These are phyloP conservation scores for Plantago major DNA, from an alignment of 257 asterid genomes.

Conservation along the genomic window DNA sequence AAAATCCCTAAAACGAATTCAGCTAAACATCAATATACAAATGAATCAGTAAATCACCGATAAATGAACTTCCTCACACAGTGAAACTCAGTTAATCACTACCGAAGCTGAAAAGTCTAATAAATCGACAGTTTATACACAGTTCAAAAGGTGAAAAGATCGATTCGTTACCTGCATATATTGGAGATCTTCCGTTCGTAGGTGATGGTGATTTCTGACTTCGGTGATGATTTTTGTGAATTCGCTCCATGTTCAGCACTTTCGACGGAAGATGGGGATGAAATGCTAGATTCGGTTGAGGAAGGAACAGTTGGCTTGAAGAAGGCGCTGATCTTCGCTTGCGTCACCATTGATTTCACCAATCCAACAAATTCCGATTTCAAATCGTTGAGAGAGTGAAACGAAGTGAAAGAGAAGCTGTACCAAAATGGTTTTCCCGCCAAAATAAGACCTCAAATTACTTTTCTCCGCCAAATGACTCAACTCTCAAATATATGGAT, in stretches of 20 bases:
- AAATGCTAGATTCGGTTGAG: slow-evolving; percentile 20
- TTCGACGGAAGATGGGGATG: slow-evolving; percentile 17
- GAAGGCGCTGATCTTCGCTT: slow-evolving; percentile 53
- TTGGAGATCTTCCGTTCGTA: slow-evolving; percentile 27
- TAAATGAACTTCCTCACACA: too few relatives aligned
- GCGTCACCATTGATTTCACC: slow-evolving; percentile 33
- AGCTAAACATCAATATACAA: too few relatives aligned
- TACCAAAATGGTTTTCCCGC: slow-evolving; percentile 21
- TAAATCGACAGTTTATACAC: background rate
- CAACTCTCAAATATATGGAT: too few relatives aligned
- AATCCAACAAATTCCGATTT: background rate
- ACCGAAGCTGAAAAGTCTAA: too few relatives aligned
- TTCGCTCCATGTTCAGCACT: slow-evolving; percentile 2
- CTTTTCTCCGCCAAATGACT: too few relatives aligned
- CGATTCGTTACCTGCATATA: slow-evolving; percentile 25
- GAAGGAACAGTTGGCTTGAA: slow-evolving; percentile 37
- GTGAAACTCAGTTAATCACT: too few relatives aligned
- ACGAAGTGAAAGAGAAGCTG: background rate
- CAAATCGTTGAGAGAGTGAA: background rate
- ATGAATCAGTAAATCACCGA: too few relatives aligned
- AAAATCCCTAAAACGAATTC: too few relatives aligned
- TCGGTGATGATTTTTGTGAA: slow-evolving; percentile 12
- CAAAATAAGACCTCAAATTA: background rate
- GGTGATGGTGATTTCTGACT: slow-evolving; percentile 37
- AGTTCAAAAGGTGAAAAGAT: background rate